Percentiles rank a stretch among this genome's conserved stretches.
Evolutionary conservation across 495 filamentous ascomycete species (phyloP).

Genomic region (Mycothermus thermophilus): DNA sequence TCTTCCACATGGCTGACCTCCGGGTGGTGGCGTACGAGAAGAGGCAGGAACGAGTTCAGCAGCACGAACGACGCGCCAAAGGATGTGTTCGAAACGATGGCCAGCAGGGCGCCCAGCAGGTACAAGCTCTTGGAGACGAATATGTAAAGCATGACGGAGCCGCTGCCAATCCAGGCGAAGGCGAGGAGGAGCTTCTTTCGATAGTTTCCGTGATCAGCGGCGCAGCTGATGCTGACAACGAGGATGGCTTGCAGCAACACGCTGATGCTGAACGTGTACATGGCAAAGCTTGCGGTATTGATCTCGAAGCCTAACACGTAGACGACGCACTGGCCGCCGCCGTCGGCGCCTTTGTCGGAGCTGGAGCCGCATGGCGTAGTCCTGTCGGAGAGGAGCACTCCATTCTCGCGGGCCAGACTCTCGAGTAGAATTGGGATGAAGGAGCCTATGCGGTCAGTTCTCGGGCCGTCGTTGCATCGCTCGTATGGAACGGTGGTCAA

Average conservation of each 20-base stretch:
- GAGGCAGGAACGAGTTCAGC: conserved; percentile 69
- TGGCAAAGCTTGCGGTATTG: conserved; percentile 93
- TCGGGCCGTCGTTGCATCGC: no score
- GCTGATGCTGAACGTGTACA: conserved; percentile 93
- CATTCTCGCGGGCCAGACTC: conserved; percentile 79
- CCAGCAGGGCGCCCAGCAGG: conserved; percentile 64
- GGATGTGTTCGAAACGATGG: conserved; percentile 81
- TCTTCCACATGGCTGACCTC: conserved; percentile 24
- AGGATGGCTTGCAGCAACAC: conserved; percentile 78
- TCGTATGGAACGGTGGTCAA: no score
- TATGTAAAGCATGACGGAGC: conserved; percentile 81
- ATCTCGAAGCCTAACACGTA: conserved; percentile 70
- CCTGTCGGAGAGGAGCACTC: conserved; percentile 64
- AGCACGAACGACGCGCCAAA: conserved; percentile 79
- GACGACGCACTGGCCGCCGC: conserved; percentile 65
- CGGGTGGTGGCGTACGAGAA: conserved; percentile 68
- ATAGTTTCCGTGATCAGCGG: conserved; percentile 89
- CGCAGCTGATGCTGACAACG: conserved; percentile 90
- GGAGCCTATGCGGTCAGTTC: conserved; percentile 42
- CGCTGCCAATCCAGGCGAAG: conserved; percentile 71
- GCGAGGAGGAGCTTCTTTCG: conserved; percentile 71
- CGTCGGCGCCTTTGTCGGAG: conserved; percentile 20
- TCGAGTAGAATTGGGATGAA: conserved; percentile 97
- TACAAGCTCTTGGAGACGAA: conserved; percentile 60
- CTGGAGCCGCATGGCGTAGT: conserved; percentile 50